Base-by-base conservation (phyloP, 2,329 filamentous ascomycete genomes). In the Aspergillus candidus region DNA sequence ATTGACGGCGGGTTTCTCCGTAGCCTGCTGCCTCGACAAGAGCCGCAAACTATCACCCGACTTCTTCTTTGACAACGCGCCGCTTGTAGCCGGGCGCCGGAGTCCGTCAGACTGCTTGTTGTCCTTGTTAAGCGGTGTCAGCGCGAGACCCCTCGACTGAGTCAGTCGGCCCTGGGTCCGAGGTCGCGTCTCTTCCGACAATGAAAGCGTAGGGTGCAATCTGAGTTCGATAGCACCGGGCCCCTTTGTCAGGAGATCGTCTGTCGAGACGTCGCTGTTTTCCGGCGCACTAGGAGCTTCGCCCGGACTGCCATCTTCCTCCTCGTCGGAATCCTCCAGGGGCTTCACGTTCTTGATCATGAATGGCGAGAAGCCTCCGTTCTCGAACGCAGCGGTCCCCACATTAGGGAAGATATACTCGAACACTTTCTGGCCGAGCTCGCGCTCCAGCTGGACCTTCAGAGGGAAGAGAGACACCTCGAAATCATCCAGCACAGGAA, bases 331-430 rank as follows among this genome's bases (percentile, higher is more conserved):
- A 14, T 72, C 69, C 11, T 67, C 67, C 15, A 73, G 56, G 0
- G 72, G 68, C 43, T 78, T 74, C 50, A 80, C 72, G 32, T 74
- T 70, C 62, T 69, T 67, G 61, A 76, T 71, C 64, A 74, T 68
- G 47, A 76, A 71, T 29, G 74, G 73, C 12, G 73, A 75, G 52
- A 75, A 74, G 3, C 69, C 68, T 13, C 70, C 69, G 41, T 63
- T 66, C 47, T 75, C 73, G 41, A 72, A 73, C 1, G 68, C 71
- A 50, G 69, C 62, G 65, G 77, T 68, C 64, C 83, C 83, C 54
- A 87, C 80, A 10, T 86, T 88, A 0, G 93, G 94, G 72, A 98
- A 98, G 55, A 98, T 88, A 67, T 98, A 98, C 68, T 96, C 90
- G 55, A 98, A 95, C 2, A 98, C 74, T 54, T 85, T 88, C 70